phyloP scores from a whole-genome alignment of 306 rosid species.

The Cajanus cajan region DNA sequence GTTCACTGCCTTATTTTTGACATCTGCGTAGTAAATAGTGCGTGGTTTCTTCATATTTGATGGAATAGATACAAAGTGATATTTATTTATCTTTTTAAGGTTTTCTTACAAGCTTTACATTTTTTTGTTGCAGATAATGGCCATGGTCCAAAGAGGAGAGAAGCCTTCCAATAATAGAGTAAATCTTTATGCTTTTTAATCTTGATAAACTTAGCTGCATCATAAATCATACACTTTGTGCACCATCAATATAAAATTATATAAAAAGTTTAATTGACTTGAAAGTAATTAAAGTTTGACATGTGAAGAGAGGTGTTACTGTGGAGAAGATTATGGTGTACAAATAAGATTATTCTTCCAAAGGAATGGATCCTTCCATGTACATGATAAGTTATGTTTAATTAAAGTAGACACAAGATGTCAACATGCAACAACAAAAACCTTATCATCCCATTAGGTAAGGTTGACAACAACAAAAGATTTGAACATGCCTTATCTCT shows the following conservation, averaged over 20 bases:
- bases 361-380: neutral
- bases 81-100: slow-evolving; percentile 10
- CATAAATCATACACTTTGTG: slow-evolving; percentile 10
- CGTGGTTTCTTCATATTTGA: slow-evolving; percentile 14
- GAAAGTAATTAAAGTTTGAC: neutral
- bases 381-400: neutral
- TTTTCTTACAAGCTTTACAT: neutral
- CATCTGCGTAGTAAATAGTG: neutral
- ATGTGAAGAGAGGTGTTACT: slow-evolving; percentile 1
- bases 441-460: neutral
- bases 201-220: slow-evolving; percentile 21
- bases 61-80: slow-evolving; percentile 4
- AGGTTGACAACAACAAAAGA: neutral
- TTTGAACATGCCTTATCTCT: neutral
- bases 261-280: neutral
- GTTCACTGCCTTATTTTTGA: neutral
- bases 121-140: slow-evolving; percentile 67
- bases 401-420: neutral
- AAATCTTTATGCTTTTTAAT: slow-evolving; percentile 26
- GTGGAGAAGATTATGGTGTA: slow-evolving; percentile 5
- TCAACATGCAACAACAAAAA: neutral
- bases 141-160: slow-evolving; percentile 93
- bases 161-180: slow-evolving; percentile 83
- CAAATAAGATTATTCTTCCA: neutral
- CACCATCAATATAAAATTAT: neutral